phyloP scores from a whole-genome alignment of 2,329 filamentous ascomycete genomes.

The Chaetomium globosum region DNA sequence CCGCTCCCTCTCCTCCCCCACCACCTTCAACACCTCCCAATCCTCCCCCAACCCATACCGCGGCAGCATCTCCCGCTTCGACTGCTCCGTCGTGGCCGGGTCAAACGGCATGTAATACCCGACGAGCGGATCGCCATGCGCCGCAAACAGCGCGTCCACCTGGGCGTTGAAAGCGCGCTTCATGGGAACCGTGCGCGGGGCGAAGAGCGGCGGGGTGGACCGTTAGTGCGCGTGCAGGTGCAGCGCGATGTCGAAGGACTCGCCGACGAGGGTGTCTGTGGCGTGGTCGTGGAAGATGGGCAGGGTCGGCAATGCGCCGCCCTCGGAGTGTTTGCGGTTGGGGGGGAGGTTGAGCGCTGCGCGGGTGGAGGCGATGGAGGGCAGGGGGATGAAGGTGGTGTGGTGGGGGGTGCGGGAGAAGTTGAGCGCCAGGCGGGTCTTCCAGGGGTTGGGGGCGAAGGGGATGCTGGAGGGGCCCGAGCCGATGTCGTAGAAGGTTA shows the following conservation, averaged over 20 bases:
- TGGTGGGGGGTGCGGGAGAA: conserved; percentile 68
- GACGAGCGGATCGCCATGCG: conserved; percentile 42
- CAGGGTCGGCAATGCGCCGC: conserved; percentile 55
- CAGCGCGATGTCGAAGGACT: conserved; percentile 63
- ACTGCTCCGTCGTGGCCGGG: conserved; percentile 52
- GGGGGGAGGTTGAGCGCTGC: conserved; percentile 30
- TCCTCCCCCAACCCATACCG: conserved; percentile 54
- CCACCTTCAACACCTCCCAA: conserved; percentile 51
- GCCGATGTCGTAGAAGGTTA: conserved; percentile 63
- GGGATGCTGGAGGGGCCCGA: conserved; percentile 52
- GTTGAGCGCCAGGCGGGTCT: conserved; percentile 69
- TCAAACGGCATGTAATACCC: conserved; percentile 50
- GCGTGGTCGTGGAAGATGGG: conserved; percentile 60
- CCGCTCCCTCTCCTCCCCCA: conserved; percentile 52
- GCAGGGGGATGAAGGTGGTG: conserved; percentile 70
- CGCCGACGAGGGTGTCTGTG: conserved; percentile 63
- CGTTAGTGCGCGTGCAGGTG: conserved; percentile 63
- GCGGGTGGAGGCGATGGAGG: conserved; percentile 57
- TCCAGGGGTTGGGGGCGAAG: conserved; percentile 68
- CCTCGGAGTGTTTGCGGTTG: conserved; percentile 51
- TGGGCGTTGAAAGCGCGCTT: conserved; percentile 49
- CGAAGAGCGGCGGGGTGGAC: conserved; percentile 51
- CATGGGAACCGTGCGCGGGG: conserved; percentile 48
- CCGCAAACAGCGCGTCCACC: conserved; percentile 50
- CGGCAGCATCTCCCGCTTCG: conserved; percentile 57